Evolutionary conservation across 495 filamentous ascomycete species (phyloP), one percentile per base, ranked within the genome.

Genomic region (Neurospora hispaniola): DNA sequence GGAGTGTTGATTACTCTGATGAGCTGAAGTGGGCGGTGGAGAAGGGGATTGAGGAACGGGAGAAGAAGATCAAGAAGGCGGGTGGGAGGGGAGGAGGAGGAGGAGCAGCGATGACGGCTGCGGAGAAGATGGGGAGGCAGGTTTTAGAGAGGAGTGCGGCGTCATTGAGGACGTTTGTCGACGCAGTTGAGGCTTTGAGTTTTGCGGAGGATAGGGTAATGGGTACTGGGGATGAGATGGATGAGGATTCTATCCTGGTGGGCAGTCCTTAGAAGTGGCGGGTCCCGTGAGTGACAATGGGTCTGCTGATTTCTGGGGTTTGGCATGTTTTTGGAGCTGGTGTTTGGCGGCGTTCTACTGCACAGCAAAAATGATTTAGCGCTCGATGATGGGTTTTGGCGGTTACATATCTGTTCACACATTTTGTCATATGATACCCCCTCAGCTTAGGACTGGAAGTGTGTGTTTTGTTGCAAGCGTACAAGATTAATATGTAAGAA

Each of bases 31-130:
- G 76, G 2, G 87, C 89, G 0, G 85, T 93, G 18, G 82, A 90
- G 74, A 78, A 75, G 72, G 94, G 94, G 1, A 91, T 95, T 59
- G 70, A 74, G 59, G 88, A 86, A 6, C 84, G 93, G n/a, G 81
- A 84, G n/a, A 77, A 82, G 0, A 86, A 82, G 74, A 75, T 82
- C 2, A 88, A 86, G 76, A 84, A 81, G 68, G 84, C 84, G 73
- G 84, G 2, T 6, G 43, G 81, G 70, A 83, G 79, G 7, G 85
- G 42, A 80, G 85, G 42, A 80, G 85, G 42, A 80, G 35, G 35
- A 38, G 81, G n/a, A 4, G 41, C 80, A 80, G 10, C 78, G 80
- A 66, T 73, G 76, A 76, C 79, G 68, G 71, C 82, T 73, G 70
- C 78, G 73, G 78, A 83, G 38, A 71, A 71, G 41, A 75, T 75